Conservation (phyloP, 176 grass and related monocot species). For the Phoenix dactylifera region DNA sequence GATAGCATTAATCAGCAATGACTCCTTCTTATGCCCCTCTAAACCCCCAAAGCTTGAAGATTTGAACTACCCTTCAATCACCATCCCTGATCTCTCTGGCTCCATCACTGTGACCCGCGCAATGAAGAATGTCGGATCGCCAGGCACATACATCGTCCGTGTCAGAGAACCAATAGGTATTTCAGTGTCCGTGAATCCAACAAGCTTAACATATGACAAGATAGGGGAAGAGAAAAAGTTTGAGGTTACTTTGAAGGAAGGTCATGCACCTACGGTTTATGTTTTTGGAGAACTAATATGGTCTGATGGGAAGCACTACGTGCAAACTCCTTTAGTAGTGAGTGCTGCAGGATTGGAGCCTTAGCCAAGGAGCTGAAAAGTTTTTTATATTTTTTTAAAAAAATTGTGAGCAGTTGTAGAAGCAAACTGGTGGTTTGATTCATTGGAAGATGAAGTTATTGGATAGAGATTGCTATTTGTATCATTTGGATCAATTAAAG, state of each 20-base stretch:
- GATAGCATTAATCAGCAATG: slow-evolving; percentile 12
- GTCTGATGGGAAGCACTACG: slow-evolving; percentile 47
- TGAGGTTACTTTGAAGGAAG: slow-evolving; percentile 23
- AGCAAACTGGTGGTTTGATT: too few species aligned
- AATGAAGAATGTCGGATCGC: slow-evolving; percentile 42
- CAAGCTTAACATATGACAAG: slow-evolving; percentile 19
- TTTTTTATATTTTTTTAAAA: too few species aligned
- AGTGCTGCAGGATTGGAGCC: not conserved
- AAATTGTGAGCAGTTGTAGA: too few species aligned
- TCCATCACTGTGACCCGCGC: slow-evolving; percentile 17
- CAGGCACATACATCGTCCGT: slow-evolving; percentile 34
- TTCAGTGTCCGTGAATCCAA: slow-evolving; percentile 36
- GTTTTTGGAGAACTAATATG: slow-evolving; percentile 41
- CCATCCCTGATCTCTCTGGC: slow-evolving; percentile 18
- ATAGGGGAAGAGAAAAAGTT: slow-evolving; percentile 59
- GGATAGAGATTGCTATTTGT: too few species aligned
- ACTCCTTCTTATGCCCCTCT: slow-evolving; percentile 36
- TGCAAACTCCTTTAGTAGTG: slow-evolving; percentile 38
- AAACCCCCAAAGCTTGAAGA: slow-evolving; percentile 10
- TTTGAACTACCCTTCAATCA: slow-evolving; percentile 66
- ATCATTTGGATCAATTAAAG: too few species aligned
- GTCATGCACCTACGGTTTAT: not conserved
- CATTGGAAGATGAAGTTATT: too few species aligned
- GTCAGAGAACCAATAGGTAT: slow-evolving; percentile 39
- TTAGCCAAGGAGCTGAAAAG: too few species aligned